phyloP scores from a whole-genome alignment of 352 stramenopile species.

The Phytophthora cactorum region DNA sequence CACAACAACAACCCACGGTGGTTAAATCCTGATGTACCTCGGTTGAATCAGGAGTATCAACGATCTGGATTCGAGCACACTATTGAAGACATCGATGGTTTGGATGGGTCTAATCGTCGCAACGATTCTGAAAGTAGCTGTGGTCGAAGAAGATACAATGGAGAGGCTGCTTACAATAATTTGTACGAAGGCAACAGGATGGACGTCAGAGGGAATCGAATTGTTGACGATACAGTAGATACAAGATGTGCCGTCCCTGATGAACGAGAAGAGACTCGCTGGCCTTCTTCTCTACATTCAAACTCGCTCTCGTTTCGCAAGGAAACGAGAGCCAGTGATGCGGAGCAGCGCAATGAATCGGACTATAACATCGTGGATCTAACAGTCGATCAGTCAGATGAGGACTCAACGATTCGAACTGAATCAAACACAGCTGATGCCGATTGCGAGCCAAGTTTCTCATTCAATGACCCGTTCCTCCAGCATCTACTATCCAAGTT shows the following conservation, averaged over 20 bases:
- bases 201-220: too few species aligned
- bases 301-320: neutral
- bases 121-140: neutral
- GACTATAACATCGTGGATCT: neutral
- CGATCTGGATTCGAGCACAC: neutral
- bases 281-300: neutral
- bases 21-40: neutral
- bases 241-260: neutral
- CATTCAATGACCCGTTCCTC: slow-evolving; percentile 53
- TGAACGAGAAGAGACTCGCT: slow-evolving; percentile 2
- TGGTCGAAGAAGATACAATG: neutral
- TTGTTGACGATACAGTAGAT: neutral
- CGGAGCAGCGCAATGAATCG: too few species aligned
- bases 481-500: slow-evolving; percentile 44
- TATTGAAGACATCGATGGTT: neutral
- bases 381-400: neutral
- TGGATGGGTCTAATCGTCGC: neutral
- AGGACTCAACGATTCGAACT: neutral
- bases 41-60: neutral
- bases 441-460: slow-evolving; percentile 43
- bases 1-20: neutral
- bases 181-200: neutral
- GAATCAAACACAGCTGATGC: slow-evolving; percentile 8
- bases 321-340: neutral
- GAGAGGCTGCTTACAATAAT: neutral